phyloP scores from a whole-genome alignment of 768 basidiomycete genomes.

The Wakefieldia striispora region DNA sequence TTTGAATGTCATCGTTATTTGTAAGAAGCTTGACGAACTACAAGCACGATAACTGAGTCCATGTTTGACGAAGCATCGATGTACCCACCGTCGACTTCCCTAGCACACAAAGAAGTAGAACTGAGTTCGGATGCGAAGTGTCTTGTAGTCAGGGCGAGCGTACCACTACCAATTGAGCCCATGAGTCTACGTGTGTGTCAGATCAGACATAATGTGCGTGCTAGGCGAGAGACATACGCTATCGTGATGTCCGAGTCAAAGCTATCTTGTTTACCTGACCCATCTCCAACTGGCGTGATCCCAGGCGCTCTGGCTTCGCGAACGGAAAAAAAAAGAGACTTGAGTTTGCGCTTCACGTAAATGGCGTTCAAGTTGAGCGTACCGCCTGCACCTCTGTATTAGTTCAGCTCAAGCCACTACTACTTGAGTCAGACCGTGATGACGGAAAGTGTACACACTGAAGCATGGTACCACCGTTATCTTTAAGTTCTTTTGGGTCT shows the following conservation, averaged over 20 bases:
- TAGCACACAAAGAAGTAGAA: neutral
- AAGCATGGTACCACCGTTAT: no score
- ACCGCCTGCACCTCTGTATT: no score
- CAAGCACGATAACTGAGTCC: neutral
- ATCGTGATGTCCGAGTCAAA: neutral
- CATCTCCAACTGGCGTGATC: no score
- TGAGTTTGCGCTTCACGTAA: no score
- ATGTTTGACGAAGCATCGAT: neutral
- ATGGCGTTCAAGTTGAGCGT: no score
- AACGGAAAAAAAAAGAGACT: no score
- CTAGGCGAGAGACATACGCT: conserved; percentile 1
- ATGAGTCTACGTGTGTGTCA: conserved; percentile 2
- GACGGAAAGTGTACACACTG: no score
- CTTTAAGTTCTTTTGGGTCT: no score
- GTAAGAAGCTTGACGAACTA: conserved; percentile 7
- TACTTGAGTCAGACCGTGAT: no score
- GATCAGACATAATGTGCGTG: neutral
- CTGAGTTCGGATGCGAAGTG: neutral
- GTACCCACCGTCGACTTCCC: conserved; percentile 9
- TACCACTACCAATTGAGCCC: conserved; percentile 7
- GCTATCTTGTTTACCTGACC: neutral
- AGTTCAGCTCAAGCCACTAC: no score
- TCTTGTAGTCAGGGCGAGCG: neutral
- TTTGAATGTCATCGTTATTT: neutral
- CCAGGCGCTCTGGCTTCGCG: no score